phyloP scores from a whole-genome alignment of 176 grass and related monocot genomes.

The Alopecurus myosuroides region DNA sequence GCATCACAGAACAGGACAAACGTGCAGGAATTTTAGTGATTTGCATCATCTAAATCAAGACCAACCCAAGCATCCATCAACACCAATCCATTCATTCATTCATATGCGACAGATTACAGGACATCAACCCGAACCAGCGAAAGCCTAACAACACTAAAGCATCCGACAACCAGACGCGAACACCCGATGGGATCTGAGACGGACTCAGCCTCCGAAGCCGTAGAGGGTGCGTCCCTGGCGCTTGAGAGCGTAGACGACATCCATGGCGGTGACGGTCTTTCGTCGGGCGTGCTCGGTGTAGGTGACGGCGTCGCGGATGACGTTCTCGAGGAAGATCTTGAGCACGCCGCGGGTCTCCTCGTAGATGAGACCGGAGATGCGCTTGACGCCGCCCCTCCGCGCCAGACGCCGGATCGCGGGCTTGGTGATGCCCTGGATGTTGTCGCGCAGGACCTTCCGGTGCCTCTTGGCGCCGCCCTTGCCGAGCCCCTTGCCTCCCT shows the following conservation, averaged over 20 bases:
- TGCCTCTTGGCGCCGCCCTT: constrained; percentile 44
- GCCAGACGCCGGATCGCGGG: constrained; percentile 34
- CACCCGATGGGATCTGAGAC: too few relatives aligned
- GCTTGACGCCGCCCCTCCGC: constrained; percentile 65
- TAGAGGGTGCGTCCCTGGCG: constrained; percentile 89
- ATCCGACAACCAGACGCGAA: too few relatives aligned
- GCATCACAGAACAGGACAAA: too few relatives aligned
- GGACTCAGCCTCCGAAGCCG: constrained; percentile 68
- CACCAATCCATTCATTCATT: too few relatives aligned
- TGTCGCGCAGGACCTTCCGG: constrained; percentile 43
- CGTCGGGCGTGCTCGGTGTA: constrained; percentile 80
- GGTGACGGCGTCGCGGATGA: constrained; percentile 86
- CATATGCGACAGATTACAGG: too few relatives aligned
- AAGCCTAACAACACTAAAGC: too few relatives aligned
- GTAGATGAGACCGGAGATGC: constrained; percentile 82
- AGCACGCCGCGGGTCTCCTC: constrained; percentile 88
- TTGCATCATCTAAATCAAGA: too few relatives aligned
- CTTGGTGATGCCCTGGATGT: constrained; percentile 60
- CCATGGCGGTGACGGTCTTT: constrained; percentile 90
- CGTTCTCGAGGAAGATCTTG: constrained; percentile 96
- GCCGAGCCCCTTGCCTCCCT: constrained; percentile 47
- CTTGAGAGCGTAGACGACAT: constrained; percentile 86
- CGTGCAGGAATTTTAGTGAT: too few relatives aligned
- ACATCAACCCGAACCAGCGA: too few relatives aligned
- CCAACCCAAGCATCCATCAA: too few relatives aligned